A percentile compares a stretch with the other conserved stretches of the same genome.
Conservation (phyloP, 805 yeast species). For the Kodamaea kakaduensis region DNA sequence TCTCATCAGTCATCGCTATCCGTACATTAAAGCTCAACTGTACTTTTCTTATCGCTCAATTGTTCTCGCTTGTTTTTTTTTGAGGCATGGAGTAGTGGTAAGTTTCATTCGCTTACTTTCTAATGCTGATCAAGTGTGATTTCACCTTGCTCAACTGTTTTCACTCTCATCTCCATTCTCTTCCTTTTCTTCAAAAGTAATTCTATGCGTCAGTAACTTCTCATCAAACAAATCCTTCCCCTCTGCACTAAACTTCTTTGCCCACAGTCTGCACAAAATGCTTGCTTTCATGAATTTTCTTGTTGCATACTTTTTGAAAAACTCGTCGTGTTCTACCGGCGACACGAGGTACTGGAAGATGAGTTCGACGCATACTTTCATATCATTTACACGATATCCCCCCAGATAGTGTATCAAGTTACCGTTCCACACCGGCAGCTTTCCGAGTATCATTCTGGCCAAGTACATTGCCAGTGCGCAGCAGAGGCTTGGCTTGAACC, state of each 20-base stretch:
- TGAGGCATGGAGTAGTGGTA: no score
- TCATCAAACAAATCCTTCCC: slow-evolving; percentile 38
- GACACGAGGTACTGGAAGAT: slow-evolving; percentile 72
- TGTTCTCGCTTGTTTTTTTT: no score
- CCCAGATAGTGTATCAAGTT: slow-evolving; percentile 90
- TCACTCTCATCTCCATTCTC: no score
- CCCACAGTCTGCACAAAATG: slow-evolving; percentile 79
- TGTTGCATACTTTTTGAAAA: slow-evolving; percentile 88
- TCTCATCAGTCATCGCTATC: no score
- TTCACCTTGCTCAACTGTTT: no score
- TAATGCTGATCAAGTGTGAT: no score
- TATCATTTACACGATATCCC: slow-evolving; percentile 71
- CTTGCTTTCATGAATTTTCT: slow-evolving; percentile 85
- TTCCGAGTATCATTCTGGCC: slow-evolving; percentile 69
- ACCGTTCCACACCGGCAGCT: slow-evolving; percentile 70
- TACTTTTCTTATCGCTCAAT: no score
- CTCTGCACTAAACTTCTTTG: slow-evolving; percentile 52
- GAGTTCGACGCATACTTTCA: slow-evolving; percentile 68
- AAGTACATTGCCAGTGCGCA: slow-evolving; percentile 89
- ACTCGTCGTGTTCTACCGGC: slow-evolving; percentile 87
- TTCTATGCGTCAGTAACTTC: slow-evolving; percentile 18
- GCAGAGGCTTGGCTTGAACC: slow-evolving; percentile 68
- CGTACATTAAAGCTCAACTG: no score
- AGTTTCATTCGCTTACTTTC: no score
- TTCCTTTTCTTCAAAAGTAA: no score